Evolutionary conservation across 2,329 filamentous ascomycete species (phyloP).

Genomic region (Fusarium sp.): DNA sequence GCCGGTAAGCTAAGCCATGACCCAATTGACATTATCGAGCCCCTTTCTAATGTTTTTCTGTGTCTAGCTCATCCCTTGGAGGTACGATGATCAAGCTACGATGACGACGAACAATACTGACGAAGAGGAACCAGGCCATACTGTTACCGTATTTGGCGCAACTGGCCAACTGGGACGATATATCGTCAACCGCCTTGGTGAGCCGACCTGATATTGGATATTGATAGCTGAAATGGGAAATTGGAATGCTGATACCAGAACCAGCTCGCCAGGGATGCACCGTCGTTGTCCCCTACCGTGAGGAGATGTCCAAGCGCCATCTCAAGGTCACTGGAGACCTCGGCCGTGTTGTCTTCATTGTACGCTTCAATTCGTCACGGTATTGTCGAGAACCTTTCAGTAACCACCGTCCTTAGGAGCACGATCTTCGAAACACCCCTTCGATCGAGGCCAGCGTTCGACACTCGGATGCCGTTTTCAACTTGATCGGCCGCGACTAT

Average conservation of each 20-base stretch:
- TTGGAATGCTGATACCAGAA: constrained; percentile 40
- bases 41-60: constrained; percentile 46
- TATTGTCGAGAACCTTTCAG: constrained; percentile 10
- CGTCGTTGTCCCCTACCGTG: constrained; percentile 91
- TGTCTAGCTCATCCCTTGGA: constrained; percentile 83
- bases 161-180: constrained; percentile 96
- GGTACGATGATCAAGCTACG: constrained; percentile 65
- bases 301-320: constrained; percentile 98
- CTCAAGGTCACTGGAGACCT: constrained; percentile 96
- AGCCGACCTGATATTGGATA: constrained; percentile 31
- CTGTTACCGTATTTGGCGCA: constrained; percentile 96
- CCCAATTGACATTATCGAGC: constrained; percentile 44
- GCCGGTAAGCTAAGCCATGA: constrained; percentile 73
- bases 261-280: constrained; percentile 92
- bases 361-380: constrained; percentile 56
- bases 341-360: constrained; percentile 88
- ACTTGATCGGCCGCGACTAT: constrained; percentile 93
- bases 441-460: constrained; percentile 97
- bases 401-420: constrained; percentile 72
- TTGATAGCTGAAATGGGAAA: neutral
- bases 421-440: constrained; percentile 91
- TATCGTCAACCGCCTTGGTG: constrained; percentile 93
- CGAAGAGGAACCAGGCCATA: constrained; percentile 76
- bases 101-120: constrained; percentile 45
- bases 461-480: constrained; percentile 98